These are phyloP conservation scores for Xylariaceae sp. DNA, from an alignment of 2,329 filamentous ascomycete genomes.

Conservation along the genomic window DNA sequence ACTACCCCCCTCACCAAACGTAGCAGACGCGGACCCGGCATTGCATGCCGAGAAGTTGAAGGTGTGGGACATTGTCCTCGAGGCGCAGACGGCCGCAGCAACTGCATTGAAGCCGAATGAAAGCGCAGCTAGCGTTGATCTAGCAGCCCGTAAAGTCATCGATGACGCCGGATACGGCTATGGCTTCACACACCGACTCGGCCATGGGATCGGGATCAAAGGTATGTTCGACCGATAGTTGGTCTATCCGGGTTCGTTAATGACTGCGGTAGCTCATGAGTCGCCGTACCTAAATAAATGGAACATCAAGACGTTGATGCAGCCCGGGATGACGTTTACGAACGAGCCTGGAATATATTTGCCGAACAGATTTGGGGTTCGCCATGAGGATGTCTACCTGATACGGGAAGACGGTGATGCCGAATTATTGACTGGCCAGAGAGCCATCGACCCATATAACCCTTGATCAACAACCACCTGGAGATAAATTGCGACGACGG, in stretches of 20 bases:
- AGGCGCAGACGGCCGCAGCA: conserved; percentile 61
- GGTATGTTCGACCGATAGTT: conserved; percentile 23
- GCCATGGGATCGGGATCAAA: conserved; percentile 68
- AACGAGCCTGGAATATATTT: conserved; percentile 67
- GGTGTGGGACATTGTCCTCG: conserved; percentile 63
- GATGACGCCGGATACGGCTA: conserved; percentile 60
- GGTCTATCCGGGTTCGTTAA: neutral
- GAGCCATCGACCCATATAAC: conserved; percentile 56
- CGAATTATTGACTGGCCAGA: conserved; percentile 56
- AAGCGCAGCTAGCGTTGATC: conserved; percentile 62
- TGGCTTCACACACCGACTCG: conserved; percentile 63
- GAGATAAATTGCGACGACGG: no score
- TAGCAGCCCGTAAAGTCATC: conserved; percentile 62
- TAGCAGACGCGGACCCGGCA: conserved; percentile 4
- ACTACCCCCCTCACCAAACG: neutral
- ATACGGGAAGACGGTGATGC: conserved; percentile 57
- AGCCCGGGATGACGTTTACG: conserved; percentile 64
- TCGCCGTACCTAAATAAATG: conserved; percentile 67
- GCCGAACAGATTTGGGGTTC: conserved; percentile 60
- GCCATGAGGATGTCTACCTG: conserved; percentile 65
- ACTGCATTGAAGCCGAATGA: conserved; percentile 51
- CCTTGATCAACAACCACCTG: conserved; percentile 36
- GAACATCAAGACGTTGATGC: conserved; percentile 51
- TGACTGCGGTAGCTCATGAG: conserved; percentile 52
- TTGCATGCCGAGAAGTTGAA: conserved; percentile 53